Percentiles rank a stretch among this genome's conserved stretches.
These are phyloP conservation scores for Elaeis guineensis DNA, from an alignment of 176 grass and related monocot genomes.

Conservation along the genomic window DNA sequence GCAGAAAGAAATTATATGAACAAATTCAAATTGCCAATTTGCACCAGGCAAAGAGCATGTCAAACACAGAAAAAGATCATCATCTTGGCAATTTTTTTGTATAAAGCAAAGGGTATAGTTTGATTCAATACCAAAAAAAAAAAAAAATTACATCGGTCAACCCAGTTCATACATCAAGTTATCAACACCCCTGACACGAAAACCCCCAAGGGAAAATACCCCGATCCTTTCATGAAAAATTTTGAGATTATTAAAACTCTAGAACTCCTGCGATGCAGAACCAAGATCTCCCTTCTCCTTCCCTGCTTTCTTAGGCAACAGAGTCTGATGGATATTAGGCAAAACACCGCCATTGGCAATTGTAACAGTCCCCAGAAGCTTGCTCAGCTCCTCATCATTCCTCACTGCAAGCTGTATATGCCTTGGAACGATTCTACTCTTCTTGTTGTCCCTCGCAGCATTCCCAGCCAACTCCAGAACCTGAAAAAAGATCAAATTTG, in stretches of 20 bases:
- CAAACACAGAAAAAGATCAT: no score
- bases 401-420: conserved; percentile 58
- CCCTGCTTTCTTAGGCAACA: conserved; percentile 42
- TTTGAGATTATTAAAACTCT: background rate
- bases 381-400: conserved; percentile 56
- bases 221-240: no score
- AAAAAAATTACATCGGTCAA: no score
- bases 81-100: no score
- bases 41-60: no score
- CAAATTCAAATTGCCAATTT: no score
- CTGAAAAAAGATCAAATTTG: conserved; percentile 3
- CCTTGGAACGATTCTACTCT: conserved; percentile 49
- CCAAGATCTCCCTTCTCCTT: conserved; percentile 42
- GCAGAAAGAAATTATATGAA: no score
- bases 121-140: no score
- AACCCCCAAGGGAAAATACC: no score
- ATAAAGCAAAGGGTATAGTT: no score
- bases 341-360: conserved; percentile 42
- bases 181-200: no score
- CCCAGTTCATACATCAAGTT: no score
- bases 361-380: conserved; percentile 31
- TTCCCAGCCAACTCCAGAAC: conserved; percentile 53
- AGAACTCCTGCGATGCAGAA: conserved; percentile 55
- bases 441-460: conserved; percentile 64
- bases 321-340: conserved; percentile 39